Evolutionary conservation across 257 asterid species (phyloP).

Genomic region (Lantana camara): DNA sequence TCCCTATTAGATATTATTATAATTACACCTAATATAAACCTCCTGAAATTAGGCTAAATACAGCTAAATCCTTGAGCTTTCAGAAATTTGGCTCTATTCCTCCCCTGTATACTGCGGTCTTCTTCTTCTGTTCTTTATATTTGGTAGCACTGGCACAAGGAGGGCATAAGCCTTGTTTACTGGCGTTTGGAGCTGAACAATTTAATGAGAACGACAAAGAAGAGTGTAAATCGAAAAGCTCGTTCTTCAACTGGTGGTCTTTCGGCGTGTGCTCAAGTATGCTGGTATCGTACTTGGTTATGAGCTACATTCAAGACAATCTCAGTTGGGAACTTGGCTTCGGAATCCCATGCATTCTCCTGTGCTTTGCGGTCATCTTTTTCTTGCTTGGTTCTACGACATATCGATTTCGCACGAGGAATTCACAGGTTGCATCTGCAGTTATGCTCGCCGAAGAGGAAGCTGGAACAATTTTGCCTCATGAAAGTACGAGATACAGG

Average conservation of each 20-base stretch:
- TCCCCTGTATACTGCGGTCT: conserved; percentile 36
- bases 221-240: conserved; percentile 36
- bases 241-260: conserved; percentile 40
- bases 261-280: conserved; percentile 28
- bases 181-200: conserved; percentile 45
- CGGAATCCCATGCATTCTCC: conserved; percentile 55
- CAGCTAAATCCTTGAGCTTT: no score
- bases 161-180: conserved; percentile 32
- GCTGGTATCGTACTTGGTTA: conserved; percentile 27
- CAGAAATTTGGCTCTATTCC: no score
- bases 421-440: conserved; percentile 31
- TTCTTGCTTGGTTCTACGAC: conserved; percentile 45
- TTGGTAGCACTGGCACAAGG: conserved; percentile 51
- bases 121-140: conserved; percentile 42
- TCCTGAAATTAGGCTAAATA: no score
- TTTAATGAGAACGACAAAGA: conserved; percentile 27
- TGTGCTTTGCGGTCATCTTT: conserved; percentile 44
- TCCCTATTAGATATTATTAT: no score
- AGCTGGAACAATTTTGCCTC: conserved; percentile 40
- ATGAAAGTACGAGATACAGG: conserved; percentile 54
- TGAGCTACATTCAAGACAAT: conserved; percentile 58
- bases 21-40: no score
- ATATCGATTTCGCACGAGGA: conserved; percentile 39
- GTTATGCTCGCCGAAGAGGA: conserved; percentile 43
- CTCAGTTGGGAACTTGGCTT: conserved; percentile 63